A percentile compares a stretch with the other conserved stretches of the same genome.
Evolutionary conservation across 2,329 filamentous ascomycete species (phyloP).

Genomic region (Neofusicoccum laricinum): DNA sequence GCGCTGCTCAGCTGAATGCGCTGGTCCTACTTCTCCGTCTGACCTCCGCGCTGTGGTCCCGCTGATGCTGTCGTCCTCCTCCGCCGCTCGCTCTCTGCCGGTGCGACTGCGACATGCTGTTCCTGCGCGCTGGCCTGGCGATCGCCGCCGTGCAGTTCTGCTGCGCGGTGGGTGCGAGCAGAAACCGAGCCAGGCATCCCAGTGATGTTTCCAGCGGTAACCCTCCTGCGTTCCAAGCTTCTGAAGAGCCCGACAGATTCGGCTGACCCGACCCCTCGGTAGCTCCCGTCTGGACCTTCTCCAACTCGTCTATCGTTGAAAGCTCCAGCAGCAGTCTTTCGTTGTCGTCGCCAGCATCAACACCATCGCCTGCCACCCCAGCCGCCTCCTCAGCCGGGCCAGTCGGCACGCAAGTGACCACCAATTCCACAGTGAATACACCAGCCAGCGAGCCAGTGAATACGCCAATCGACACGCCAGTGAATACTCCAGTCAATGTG

Average conservation of each 20-base stretch:
- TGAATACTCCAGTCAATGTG: not conserved
- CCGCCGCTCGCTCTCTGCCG: not conserved
- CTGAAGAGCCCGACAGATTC: no score
- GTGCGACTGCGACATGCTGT: slow-evolving; percentile 1
- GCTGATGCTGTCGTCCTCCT: not conserved
- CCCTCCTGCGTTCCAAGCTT: not conserved
- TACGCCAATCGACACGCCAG: not conserved
- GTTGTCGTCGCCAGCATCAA: not conserved
- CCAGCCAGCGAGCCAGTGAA: not conserved
- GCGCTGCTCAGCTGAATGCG: not conserved
- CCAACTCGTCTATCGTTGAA: slow-evolving; percentile 1
- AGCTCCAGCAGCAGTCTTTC: not conserved
- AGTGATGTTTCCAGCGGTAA: not conserved
- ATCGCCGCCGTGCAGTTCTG: not conserved
- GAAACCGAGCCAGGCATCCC: not conserved
- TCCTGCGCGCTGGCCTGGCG: not conserved
- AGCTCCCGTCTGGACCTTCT: not conserved
- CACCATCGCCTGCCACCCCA: not conserved
- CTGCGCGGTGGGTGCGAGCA: not conserved
- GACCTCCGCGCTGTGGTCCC: not conserved
- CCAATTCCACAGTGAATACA: not conserved
- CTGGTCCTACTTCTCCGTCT: not conserved
- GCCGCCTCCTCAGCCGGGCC: not conserved
- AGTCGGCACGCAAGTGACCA: not conserved
- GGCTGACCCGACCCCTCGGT: not conserved